Conservation (phyloP, 805 yeast species). For the Saturnispora kantuleensis region DNA sequence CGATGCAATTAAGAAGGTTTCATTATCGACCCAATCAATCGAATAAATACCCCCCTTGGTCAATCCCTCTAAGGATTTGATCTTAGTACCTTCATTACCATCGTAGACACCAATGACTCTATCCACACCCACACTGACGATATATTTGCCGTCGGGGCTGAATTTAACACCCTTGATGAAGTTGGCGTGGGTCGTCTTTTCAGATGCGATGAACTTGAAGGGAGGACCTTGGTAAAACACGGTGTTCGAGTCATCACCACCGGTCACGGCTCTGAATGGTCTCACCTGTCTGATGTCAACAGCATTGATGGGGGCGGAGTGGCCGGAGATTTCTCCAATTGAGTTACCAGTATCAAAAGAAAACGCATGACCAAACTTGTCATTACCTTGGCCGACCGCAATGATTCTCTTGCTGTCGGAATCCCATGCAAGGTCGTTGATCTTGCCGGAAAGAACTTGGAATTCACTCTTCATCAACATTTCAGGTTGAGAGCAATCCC, state of each 20-base stretch:
- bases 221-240: constrained; percentile 92
- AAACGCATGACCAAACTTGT: constrained; percentile 84
- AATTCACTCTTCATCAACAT: constrained; percentile 68
- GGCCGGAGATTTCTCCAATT: constrained; percentile 95
- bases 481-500: constrained; percentile 60
- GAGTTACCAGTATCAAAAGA: constrained; percentile 93
- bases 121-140: constrained; percentile 81
- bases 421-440: constrained; percentile 87
- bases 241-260: constrained; percentile 75
- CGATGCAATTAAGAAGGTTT: constrained; percentile 68
- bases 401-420: constrained; percentile 75
- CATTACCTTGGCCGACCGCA: constrained; percentile 93
- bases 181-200: constrained; percentile 66
- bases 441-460: constrained; percentile 63
- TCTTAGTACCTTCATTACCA: constrained; percentile 74
- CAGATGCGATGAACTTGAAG: constrained; percentile 69
- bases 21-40: constrained; percentile 54
- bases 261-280: constrained; percentile 91
- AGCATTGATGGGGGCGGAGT: constrained; percentile 71
- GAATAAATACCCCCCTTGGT: constrained; percentile 81
- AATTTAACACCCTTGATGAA: constrained; percentile 74
- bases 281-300: constrained; percentile 77
- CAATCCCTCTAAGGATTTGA: constrained; percentile 37
- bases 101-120: constrained; percentile 69
- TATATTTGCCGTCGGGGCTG: constrained; percentile 67